Evolutionary conservation across 768 basidiomycete genomes (phyloP).

Genomic region (Tylopilus felleus): DNA sequence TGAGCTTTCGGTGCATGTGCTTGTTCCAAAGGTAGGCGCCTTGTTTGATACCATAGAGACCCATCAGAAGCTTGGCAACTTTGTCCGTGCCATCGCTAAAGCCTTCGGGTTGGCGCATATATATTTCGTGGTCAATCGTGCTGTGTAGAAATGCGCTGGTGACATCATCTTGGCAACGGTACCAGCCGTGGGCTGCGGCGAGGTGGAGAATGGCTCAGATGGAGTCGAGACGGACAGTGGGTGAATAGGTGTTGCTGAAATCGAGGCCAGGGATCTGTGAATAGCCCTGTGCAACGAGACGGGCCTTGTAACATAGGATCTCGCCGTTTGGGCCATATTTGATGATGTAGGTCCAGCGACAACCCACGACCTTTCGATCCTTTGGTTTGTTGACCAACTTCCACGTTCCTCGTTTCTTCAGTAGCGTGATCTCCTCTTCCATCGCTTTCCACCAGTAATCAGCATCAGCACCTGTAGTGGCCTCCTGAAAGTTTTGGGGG

Average conservation of each 20-base stretch:
- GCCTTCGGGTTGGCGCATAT: slow-evolving; percentile 37
- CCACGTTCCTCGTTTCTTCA: slow-evolving; percentile 5
- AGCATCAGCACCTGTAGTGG: neutral
- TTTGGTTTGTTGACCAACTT: slow-evolving; percentile 4
- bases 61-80: slow-evolving; percentile 19
- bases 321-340: neutral
- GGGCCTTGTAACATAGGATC: neutral
- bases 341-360: neutral
- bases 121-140: slow-evolving; percentile 33
- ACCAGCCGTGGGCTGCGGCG: slow-evolving; percentile 7
- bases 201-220: slow-evolving; percentile 21
- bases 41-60: slow-evolving; percentile 29
- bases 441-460: neutral
- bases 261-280: neutral
- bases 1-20: slow-evolving; percentile 10
- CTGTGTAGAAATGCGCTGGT: slow-evolving; percentile 7
- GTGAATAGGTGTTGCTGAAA: slow-evolving; percentile 25
- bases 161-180: slow-evolving; percentile 6
- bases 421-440: slow-evolving; percentile 4
- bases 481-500: neutral
- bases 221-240: slow-evolving; percentile 24
- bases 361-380: neutral
- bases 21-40: slow-evolving; percentile 34
- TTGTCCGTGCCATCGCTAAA: slow-evolving; percentile 27
- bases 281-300: neutral